Evolutionary conservation across 2,329 filamentous ascomycete species (phyloP), one percentile per base, ranked within the genome.

Genomic region (Graphilbum fragrans): DNA sequence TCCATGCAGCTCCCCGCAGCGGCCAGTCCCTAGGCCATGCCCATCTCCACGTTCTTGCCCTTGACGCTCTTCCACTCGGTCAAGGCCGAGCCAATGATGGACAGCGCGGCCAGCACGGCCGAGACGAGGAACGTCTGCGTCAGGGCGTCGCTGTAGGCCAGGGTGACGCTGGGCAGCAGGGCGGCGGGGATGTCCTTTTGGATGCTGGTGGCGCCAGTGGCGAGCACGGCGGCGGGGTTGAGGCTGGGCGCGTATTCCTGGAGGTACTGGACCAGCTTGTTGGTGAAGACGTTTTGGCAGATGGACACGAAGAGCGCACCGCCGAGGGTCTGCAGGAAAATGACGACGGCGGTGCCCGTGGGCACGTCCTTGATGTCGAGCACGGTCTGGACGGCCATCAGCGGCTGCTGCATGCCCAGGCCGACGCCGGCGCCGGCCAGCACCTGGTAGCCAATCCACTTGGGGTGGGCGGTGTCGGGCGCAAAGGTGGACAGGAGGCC

Each of bases 1-100:
- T n/a, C n/a, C n/a, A n/a, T n/a, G n/a, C n/a, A n/a, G n/a, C n/a
- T n/a, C 23, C 23, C 12, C 23, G 23, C 23, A 27, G 23, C 23
- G n/a, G n/a, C n/a, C n/a, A n/a, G n/a, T n/a, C n/a, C n/a, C n/a
- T 41, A 47, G 12, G 42, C 45, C 39, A 41, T 33, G 38, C 16
- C 40, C n/a, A 16, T 23, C 44, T 47, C 41, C 3, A 47, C 18
- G 2, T 45, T 41, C 40, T 44, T 45, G 35, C 41, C 64, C 48
- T 68, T 69, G 20, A 70, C 61, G 44, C 60, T 67, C 54, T 60
- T 62, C 60, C 60, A 63, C 52, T 67, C 64, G 45, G 67, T 58
- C 1, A 53, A 50, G 14, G 59, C 46, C 7, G 50, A 39, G 9
- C 55, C 55, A 27, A 58, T 22, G 37, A 59, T 56, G 1, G 58